phyloP scores from a whole-genome alignment of 805 yeast genomes.

The Sungouiozyma ichnusensis region DNA sequence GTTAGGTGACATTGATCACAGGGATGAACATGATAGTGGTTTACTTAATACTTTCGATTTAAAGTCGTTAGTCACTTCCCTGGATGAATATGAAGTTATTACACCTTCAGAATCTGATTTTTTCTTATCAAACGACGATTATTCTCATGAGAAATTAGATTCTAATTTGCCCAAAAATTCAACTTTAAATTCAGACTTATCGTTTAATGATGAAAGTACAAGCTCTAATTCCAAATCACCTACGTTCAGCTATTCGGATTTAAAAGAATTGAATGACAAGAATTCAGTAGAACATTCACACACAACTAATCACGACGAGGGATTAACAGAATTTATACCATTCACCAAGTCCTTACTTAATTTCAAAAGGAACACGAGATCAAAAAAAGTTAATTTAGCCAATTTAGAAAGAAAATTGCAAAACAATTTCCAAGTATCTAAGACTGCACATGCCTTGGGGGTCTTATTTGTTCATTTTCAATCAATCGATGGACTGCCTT shows the following conservation, averaged over 20 bases:
- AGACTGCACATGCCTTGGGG: conserved; percentile 38
- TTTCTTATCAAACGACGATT: not conserved
- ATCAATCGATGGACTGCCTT: conserved; percentile 70
- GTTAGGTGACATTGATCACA: conserved; percentile 1
- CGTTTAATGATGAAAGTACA: not conserved
- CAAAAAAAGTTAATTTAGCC: conserved; percentile 5
- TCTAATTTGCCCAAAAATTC: not conserved
- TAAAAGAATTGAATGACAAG: not conserved
- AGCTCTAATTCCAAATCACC: not conserved
- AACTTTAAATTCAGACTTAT: not conserved
- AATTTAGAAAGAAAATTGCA: conserved; percentile 5
- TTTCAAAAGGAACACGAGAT: conserved; percentile 4
- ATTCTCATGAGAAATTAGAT: not conserved
- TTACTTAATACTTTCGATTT: conserved; percentile 7
- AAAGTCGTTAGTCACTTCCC: conserved; percentile 17
- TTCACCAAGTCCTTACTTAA: conserved; percentile 2
- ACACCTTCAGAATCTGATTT: conserved; percentile 2
- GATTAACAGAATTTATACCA: conserved; percentile 3
- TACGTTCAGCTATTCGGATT: conserved; percentile 3
- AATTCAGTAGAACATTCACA: not conserved
- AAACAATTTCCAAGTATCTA: conserved; percentile 20
- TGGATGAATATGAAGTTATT: conserved; percentile 25
- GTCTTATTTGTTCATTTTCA: conserved; percentile 68
- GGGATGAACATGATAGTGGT: conserved; percentile 5
- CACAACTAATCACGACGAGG: conserved; percentile 1